These are phyloP conservation scores for Debaryomyces tyrocola DNA, from an alignment of 805 yeast genomes.

Conservation along the genomic window DNA sequence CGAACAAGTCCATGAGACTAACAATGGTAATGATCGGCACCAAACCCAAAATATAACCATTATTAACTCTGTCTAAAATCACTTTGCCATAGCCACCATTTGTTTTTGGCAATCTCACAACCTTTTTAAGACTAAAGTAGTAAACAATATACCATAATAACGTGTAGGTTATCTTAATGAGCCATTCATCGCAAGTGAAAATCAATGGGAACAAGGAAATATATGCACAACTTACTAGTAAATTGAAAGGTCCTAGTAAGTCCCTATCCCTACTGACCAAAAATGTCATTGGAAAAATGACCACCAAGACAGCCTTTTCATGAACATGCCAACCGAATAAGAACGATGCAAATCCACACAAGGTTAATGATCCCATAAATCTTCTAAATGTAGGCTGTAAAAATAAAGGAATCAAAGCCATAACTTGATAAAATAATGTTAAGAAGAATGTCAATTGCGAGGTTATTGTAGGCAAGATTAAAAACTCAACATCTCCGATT, in stretches of 20 bases:
- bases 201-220: slow-evolving; percentile 87
- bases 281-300: slow-evolving; percentile 85
- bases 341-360: slow-evolving; percentile 90
- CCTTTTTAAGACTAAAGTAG: slow-evolving; percentile 69
- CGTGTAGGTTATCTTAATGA: slow-evolving; percentile 74
- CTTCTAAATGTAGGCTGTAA: slow-evolving; percentile 72
- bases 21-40: slow-evolving; percentile 56
- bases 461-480: slow-evolving; percentile 74
- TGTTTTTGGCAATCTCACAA: slow-evolving; percentile 55
- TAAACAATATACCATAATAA: slow-evolving; percentile 83
- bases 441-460: slow-evolving; percentile 77
- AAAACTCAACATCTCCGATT: slow-evolving; percentile 86
- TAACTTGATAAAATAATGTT: slow-evolving; percentile 80
- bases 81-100: slow-evolving; percentile 19
- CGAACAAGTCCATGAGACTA: slow-evolving; percentile 52
- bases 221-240: slow-evolving; percentile 77
- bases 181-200: slow-evolving; percentile 75
- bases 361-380: slow-evolving; percentile 79
- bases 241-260: slow-evolving; percentile 66
- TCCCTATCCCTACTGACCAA: slow-evolving; percentile 70
- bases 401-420: slow-evolving; percentile 71
- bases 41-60: slow-evolving; percentile 66
- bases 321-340: slow-evolving; percentile 99
- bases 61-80: slow-evolving; percentile 67
- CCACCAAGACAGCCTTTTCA: slow-evolving; percentile 91